Evolutionary conservation across 768 basidiomycete genomes (phyloP), one percentile per base, ranked within the genome.

Genomic region (Tricholoma terreum): DNA sequence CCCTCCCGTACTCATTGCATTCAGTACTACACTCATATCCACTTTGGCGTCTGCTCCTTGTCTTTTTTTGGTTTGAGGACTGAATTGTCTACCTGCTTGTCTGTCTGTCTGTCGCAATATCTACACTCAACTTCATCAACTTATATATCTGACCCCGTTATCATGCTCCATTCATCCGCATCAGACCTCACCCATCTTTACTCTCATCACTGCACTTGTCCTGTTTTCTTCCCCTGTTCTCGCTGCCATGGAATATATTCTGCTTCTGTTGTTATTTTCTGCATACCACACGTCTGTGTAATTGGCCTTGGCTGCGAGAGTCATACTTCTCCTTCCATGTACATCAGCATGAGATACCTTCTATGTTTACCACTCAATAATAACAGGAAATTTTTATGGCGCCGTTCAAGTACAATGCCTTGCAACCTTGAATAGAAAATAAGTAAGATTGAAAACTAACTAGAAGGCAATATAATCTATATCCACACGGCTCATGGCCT

Each of bases 261-360:
- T 56, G 48, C 52, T 58, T 52, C 63, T 53, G 34, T 57, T 58
- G 56, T 60, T 62, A 48, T 31, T 43, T 55, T 60, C 52, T 61
- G 55, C 60, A 55, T 63, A 54, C 58, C 48, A 53, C 57, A 64
- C 59, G 50, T 61, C 62, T 65, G 63, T 58, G 61, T 62, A 61
- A 60, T 61, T 61, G 62, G 60, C 54, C 48, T 56, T 54, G 49
- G 51, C 51, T 52, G 56, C 53, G 63, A 52, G 58, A 53, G 49
- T 55, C 15, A 54, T 21, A 24, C 30, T 38, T 38, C 31, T 54
- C 60, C 51, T 51, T 54, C 38, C 54, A 58, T 70, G 69, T 69
- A 70, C 66, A 67, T 67, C 67, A 69, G 57, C 58, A 58, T 59
- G 56, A 55, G 63, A 66, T 66, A 66, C 63, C 62, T 65, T 57